These are phyloP conservation scores for Gonium pectorale DNA, from an alignment of 139 green algal genomes.

Conservation along the genomic window DNA sequence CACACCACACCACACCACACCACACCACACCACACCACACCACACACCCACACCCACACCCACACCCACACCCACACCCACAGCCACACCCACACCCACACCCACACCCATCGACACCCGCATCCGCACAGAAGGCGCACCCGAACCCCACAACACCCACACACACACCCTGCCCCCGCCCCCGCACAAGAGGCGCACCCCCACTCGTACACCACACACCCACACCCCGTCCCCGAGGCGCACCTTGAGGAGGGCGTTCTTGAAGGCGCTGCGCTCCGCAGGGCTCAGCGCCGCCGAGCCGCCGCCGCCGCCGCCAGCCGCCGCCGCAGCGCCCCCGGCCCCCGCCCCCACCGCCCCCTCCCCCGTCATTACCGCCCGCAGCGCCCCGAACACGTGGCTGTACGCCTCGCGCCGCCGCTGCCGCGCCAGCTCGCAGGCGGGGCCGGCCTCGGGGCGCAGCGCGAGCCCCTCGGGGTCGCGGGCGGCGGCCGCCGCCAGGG, in stretches of 20 bases:
- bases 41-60: no score
- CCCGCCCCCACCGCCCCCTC: neutral
- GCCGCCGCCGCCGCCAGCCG: neutral
- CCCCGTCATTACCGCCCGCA: slow-evolving; percentile 9
- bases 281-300: slow-evolving; percentile 21
- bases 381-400: slow-evolving; percentile 54
- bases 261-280: slow-evolving; percentile 39
- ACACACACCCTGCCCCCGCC: no score
- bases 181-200: no score
- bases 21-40: no score
- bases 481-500: slow-evolving; percentile 68
- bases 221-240: neutral
- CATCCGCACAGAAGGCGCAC: no score
- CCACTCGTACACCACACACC: no score
- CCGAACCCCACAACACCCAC: no score
- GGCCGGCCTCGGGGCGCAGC: slow-evolving; percentile 49
- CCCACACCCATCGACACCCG: no score
- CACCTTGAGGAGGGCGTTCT: slow-evolving; percentile 53
- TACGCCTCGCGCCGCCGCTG: slow-evolving; percentile 68
- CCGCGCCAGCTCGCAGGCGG: slow-evolving; percentile 61
- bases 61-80: no score
- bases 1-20: no score
- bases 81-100: no score
- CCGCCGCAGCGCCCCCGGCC: no score
- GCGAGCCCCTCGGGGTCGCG: slow-evolving; percentile 73